Conservation (phyloP, 805 yeast genomes). For the Lipomyces yamadae region DNA sequence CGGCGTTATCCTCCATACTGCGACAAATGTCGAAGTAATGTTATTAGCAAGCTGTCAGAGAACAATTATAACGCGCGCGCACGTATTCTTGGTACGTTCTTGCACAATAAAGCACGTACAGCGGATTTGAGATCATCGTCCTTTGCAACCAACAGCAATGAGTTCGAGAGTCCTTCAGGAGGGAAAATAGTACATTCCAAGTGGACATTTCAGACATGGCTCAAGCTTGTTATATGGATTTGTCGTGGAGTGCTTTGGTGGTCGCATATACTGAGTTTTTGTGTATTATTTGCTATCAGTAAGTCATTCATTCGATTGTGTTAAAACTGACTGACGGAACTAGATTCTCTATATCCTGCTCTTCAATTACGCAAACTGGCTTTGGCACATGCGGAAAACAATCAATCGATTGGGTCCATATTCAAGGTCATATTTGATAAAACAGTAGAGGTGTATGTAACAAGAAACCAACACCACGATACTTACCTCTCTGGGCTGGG, state of each 20-base stretch:
- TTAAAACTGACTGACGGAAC: not conserved
- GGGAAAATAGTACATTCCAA: not conserved
- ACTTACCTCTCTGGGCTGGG: conserved; percentile 4
- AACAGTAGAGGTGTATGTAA: not conserved
- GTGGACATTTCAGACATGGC: conserved; percentile 12
- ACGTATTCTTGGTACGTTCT: conserved; percentile 22
- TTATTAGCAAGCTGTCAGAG: conserved; percentile 7
- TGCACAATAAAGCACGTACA: conserved; percentile 12
- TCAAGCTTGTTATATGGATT: conserved; percentile 23
- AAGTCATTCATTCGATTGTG: not conserved
- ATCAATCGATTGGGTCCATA: not conserved
- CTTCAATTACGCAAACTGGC: conserved; percentile 2
- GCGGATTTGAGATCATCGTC: not conserved
- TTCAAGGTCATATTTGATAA: not conserved
- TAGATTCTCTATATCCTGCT: conserved; percentile 13
- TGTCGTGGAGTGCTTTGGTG: conserved; percentile 17
- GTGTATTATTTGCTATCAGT: conserved; percentile 14
- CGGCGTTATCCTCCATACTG: conserved; percentile 32
- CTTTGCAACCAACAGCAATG: not conserved
- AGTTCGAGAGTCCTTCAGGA: not conserved
- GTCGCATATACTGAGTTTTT: conserved; percentile 8
- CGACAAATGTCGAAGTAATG: conserved; percentile 14
- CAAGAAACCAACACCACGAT: not conserved
- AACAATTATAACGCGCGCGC: conserved; percentile 30
- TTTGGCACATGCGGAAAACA: conserved; percentile 2